These are phyloP conservation scores for Metschnikowia rubicola DNA, from an alignment of 805 yeast species.

Conservation along the genomic window DNA sequence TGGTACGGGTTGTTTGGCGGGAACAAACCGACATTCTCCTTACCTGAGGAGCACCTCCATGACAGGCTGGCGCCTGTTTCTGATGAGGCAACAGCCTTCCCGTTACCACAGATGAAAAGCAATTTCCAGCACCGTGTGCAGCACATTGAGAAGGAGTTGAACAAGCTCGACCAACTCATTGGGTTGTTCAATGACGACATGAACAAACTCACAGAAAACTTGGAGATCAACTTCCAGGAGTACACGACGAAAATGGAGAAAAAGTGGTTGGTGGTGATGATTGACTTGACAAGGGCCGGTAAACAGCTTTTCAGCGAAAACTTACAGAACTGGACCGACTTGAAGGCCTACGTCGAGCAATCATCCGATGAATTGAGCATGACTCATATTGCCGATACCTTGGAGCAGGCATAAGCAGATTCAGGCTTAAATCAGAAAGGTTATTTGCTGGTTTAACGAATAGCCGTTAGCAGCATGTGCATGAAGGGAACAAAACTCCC, in stretches of 20 bases:
- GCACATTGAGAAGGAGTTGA: conserved; percentile 39
- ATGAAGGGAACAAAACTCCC: too few species aligned
- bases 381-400: neutral
- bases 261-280: conserved; percentile 37
- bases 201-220: conserved; percentile 39
- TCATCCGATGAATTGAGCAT: conserved; percentile 2
- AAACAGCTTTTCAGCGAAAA: conserved; percentile 23
- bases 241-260: conserved; percentile 38
- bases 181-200: conserved; percentile 43
- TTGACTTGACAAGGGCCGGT: conserved; percentile 35
- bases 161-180: conserved; percentile 47
- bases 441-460: too few species aligned
- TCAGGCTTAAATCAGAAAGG: too few species aligned
- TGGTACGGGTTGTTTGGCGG: conserved; percentile 47
- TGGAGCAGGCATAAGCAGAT: too few species aligned
- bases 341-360: conserved; percentile 19
- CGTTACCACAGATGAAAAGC: conserved; percentile 5
- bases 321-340: conserved; percentile 29
- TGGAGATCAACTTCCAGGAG: conserved; percentile 39
- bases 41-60: conserved; percentile 11
- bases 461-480: too few species aligned
- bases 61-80: neutral
- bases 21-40: conserved; percentile 19
- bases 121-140: conserved; percentile 29
- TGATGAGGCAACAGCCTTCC: conserved; percentile 2